Evolutionary conservation across 305 asterid species (phyloP).

Genomic region (Fraxinus dipetala): DNA sequence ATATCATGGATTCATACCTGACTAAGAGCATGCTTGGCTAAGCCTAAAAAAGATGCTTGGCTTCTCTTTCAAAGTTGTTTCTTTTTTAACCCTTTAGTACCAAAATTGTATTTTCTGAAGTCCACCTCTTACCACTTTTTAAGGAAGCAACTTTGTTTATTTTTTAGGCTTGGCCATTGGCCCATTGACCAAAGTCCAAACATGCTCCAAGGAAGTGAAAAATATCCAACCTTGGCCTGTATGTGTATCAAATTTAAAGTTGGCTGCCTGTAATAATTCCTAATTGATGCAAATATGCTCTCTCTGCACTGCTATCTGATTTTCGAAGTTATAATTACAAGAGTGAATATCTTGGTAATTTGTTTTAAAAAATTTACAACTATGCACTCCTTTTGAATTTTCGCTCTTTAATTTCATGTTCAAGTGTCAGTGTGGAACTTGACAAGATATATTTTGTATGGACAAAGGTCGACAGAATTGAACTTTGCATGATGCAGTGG

Average conservation of each 20-base stretch:
- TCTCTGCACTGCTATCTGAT: background rate
- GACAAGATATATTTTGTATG: background rate
- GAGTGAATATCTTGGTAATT: background rate
- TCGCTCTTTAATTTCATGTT: background rate
- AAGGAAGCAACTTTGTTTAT: background rate
- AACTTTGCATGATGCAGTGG: background rate
- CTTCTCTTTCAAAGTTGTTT: background rate
- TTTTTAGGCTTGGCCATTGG: background rate
- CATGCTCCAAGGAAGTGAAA: background rate
- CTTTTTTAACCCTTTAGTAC: background rate
- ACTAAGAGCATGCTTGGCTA: background rate
- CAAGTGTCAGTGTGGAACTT: background rate
- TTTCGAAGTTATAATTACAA: background rate
- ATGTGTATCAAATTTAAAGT: background rate
- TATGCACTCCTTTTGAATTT: background rate
- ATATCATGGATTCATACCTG: background rate
- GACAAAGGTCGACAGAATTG: background rate
- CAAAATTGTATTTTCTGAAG: background rate
- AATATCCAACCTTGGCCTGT: background rate
- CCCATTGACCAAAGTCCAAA: background rate
- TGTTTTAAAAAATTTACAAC: background rate
- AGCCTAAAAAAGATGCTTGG: background rate
- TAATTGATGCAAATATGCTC: background rate
- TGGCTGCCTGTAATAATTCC: background rate
- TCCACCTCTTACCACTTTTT: background rate